Base-by-base conservation (phyloP, 1,284 basidiomycete species). In the Puccinia brachypodii region DNA sequence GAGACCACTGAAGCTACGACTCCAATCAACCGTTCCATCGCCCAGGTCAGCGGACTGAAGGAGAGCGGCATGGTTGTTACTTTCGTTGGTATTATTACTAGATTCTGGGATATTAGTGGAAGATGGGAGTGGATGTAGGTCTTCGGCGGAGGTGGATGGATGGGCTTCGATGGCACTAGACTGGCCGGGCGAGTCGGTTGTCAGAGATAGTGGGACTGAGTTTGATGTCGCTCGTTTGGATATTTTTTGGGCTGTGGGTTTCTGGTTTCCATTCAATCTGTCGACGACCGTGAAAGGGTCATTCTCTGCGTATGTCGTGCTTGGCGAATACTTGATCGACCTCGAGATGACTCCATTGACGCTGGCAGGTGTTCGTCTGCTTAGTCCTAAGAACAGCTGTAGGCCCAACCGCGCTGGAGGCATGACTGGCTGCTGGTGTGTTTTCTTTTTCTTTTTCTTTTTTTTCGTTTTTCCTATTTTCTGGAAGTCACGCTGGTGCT, bases 1-100 rank as follows among this genome's bases (percentile, higher is more conserved):
- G 58, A 98, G 88, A 0, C 96, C 96, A 81, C 91, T 88, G 86
- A 95, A 98, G 84, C 92, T 93, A 84, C 90, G 92, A 0, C 92
- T 93, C 96, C 96, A 98, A 86, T 97, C 73, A 40, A 74, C 64
- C 3, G 79, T 81, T 3, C 16, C 28, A 75, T 81, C 79, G 9
- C 44, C 58, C 16, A 81, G 62, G n/a, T 81, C 42, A 3, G 31
- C 56, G n/a, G 38, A 6, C 13, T 42, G 56, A 19, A n/a, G 14
- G 22, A 33, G 31, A 83, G 53, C 84, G 82, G 14, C 82, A 83
- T 36, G 42, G 0, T 78, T 56, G 31, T 28, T 62, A 53, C 50
- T 69, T 1, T 33, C 22, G 16, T 28, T 11, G 36, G 42, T 47
- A 47, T 31, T n/a, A 14, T 33, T 33, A 56, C 28, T 66, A 36